Evolutionary conservation across 257 asterid genomes (phyloP).

Genomic region (Cruciata laevipes): DNA sequence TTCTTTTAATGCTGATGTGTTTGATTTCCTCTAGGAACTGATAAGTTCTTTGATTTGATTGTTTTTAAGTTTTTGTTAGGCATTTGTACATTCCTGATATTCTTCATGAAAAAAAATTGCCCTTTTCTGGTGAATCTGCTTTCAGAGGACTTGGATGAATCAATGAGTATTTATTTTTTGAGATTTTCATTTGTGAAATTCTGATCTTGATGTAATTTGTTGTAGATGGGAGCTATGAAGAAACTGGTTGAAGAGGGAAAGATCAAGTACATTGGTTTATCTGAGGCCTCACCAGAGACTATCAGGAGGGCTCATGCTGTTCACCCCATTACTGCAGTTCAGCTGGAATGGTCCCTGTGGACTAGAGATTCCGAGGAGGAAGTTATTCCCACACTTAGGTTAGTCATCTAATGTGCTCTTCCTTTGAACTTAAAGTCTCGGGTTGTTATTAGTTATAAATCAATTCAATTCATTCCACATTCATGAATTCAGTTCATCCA

Average conservation of each 20-base stretch:
- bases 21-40: background rate
- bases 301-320: conserved; percentile 38
- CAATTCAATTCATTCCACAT: no score
- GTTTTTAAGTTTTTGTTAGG: background rate
- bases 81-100: background rate
- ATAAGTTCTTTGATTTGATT: background rate
- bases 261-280: conserved; percentile 27
- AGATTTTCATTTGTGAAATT: background rate
- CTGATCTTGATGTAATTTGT: background rate
- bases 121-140: background rate
- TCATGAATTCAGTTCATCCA: no score
- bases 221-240: conserved; percentile 29
- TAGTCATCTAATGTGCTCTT: background rate
- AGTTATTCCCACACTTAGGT: conserved; percentile 33
- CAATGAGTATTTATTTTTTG: background rate
- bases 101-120: background rate
- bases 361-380: conserved; percentile 30
- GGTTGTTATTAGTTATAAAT: background rate
- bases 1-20: background rate
- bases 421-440: background rate
- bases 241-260: conserved; percentile 35
- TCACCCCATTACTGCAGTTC: conserved; percentile 34
- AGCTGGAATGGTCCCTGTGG: conserved; percentile 36
- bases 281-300: conserved; percentile 34
- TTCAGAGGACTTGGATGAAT: background rate